Evolutionary conservation across 108 stramenopile species (phyloP).

Genomic region (Nitzschia sp.): DNA sequence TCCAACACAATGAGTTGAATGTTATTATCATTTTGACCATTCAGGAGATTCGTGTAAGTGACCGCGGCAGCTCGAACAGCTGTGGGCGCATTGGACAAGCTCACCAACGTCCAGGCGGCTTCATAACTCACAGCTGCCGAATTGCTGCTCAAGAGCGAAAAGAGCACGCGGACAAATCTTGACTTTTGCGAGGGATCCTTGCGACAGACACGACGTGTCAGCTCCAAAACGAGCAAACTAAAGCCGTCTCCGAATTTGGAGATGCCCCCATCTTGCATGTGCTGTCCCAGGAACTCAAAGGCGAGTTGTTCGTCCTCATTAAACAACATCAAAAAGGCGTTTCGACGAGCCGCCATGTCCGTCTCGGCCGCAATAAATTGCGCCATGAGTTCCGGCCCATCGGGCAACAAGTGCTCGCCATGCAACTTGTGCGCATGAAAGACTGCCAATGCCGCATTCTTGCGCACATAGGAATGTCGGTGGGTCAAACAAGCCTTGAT

Average conservation of each 20-base stretch:
- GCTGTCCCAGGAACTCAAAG: slow-evolving; percentile 93
- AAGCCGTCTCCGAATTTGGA: slow-evolving; percentile 94
- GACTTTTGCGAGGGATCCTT: slow-evolving; percentile 97
- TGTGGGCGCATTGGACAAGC: slow-evolving; percentile 96
- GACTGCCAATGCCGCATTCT: slow-evolving; percentile 95
- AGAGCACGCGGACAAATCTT: slow-evolving; percentile 95
- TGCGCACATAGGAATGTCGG: slow-evolving; percentile 96
- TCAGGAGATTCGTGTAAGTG: slow-evolving; percentile 96
- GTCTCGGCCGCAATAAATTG: slow-evolving; percentile 87
- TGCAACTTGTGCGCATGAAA: slow-evolving; percentile 93
- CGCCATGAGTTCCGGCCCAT: slow-evolving; percentile 95
- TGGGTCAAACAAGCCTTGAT: slow-evolving; percentile 96
- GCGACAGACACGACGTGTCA: slow-evolving; percentile 95
- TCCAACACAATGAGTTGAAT: slow-evolving; percentile 98
- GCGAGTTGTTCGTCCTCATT: slow-evolving; percentile 95
- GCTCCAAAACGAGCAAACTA: slow-evolving; percentile 94
- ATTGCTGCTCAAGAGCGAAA: slow-evolving; percentile 89
- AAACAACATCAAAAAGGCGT: slow-evolving; percentile 99
- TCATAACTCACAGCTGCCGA: slow-evolving; percentile 97
- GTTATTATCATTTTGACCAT: slow-evolving; percentile 96
- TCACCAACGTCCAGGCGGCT: slow-evolving; percentile 98
- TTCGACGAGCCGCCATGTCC: slow-evolving; percentile 93
- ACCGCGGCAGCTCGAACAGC: slow-evolving; percentile 97
- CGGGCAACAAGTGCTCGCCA: slow-evolving; percentile 92
- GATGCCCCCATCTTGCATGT: slow-evolving; percentile 92